Evolutionary conservation across 192 early-diverging fungal genomes (phyloP).

Genomic region (Jimgerdemannia lactiflua): DNA sequence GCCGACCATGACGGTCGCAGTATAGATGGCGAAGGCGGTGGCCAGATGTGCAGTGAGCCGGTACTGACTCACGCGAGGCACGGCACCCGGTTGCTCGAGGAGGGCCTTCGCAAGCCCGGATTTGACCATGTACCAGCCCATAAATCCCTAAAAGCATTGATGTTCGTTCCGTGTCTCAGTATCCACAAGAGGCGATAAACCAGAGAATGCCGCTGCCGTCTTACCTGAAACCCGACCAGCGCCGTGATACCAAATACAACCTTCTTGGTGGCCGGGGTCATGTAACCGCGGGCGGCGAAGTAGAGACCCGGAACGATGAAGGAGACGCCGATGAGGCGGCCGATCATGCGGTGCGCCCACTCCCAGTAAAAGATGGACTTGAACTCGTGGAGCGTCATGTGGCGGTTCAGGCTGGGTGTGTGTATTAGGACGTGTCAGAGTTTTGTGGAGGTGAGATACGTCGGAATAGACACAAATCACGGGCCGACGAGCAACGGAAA

Average conservation of each 20-base stretch:
- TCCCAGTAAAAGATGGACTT: slow-evolving; percentile 98
- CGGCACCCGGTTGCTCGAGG: slow-evolving; percentile 68
- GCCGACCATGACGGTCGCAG: slow-evolving; percentile 74
- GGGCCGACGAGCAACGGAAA: slow-evolving; percentile 2
- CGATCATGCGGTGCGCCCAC: slow-evolving; percentile 95
- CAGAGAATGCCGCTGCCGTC: not conserved
- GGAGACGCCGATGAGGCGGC: slow-evolving; percentile 85
- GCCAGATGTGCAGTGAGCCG: slow-evolving; percentile 89
- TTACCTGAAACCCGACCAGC: slow-evolving; percentile 69
- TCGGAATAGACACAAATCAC: slow-evolving; percentile 6
- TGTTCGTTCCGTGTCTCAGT: too few species aligned
- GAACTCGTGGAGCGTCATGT: slow-evolving; percentile 89
- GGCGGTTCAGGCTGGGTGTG: slow-evolving; percentile 70
- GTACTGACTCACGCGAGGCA: slow-evolving; percentile 94
- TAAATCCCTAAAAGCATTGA: slow-evolving; percentile 56
- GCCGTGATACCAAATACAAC: slow-evolving; percentile 60
- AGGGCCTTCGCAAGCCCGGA: slow-evolving; percentile 85
- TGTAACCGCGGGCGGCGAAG: slow-evolving; percentile 79
- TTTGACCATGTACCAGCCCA: slow-evolving; percentile 99
- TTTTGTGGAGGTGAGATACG: too few species aligned
- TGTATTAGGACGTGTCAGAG: not conserved
- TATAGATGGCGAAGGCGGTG: slow-evolving; percentile 86
- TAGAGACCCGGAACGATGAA: slow-evolving; percentile 86
- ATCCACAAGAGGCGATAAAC: not conserved
- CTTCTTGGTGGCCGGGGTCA: slow-evolving; percentile 61